Conservation (phyloP, 371 early-diverging fungal genomes). For the Thermomucor indicae-seudaticae region DNA sequence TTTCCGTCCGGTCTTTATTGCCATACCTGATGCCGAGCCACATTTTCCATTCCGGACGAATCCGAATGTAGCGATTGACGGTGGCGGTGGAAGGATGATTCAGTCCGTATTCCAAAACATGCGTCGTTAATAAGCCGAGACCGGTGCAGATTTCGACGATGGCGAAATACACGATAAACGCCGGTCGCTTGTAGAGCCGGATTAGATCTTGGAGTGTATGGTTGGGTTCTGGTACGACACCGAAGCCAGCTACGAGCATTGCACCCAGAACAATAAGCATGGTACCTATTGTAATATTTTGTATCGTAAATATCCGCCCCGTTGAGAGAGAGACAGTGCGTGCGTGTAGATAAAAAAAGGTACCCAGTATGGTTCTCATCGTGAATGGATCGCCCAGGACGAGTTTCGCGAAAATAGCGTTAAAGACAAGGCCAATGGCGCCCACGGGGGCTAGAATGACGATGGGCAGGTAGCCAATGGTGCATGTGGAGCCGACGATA, state of each 20-base stretch:
- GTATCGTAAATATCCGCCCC: not conserved
- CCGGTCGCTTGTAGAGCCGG: slow-evolving; percentile 66
- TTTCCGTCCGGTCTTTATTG: too few species aligned
- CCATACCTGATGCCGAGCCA: slow-evolving; percentile 49
- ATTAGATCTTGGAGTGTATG: slow-evolving; percentile 71
- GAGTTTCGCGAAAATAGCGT: slow-evolving; percentile 72
- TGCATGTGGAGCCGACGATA: slow-evolving; percentile 66
- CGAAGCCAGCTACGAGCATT: slow-evolving; percentile 70
- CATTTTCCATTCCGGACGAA: slow-evolving; percentile 30
- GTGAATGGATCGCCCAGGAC: slow-evolving; percentile 68
- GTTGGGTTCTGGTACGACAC: slow-evolving; percentile 73
- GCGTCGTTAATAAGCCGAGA: slow-evolving; percentile 47
- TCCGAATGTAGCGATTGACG: slow-evolving; percentile 2
- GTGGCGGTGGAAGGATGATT: slow-evolving; percentile 3
- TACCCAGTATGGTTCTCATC: slow-evolving; percentile 54
- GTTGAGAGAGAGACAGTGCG: not conserved
- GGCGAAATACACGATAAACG: slow-evolving; percentile 69
- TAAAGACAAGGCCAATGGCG: slow-evolving; percentile 76
- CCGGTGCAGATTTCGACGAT: slow-evolving; percentile 52
- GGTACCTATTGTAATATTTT: slow-evolving; percentile 48
- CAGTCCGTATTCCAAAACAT: slow-evolving; percentile 42
- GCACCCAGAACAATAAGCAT: slow-evolving; percentile 69
- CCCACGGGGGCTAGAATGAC: slow-evolving; percentile 80
- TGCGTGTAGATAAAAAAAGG: not conserved
- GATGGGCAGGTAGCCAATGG: slow-evolving; percentile 78